Percentiles rank a stretch among this genome's conserved stretches.
phyloP scores from a whole-genome alignment of 1,284 basidiomycete genomes.

The Chalciporus sp. region DNA sequence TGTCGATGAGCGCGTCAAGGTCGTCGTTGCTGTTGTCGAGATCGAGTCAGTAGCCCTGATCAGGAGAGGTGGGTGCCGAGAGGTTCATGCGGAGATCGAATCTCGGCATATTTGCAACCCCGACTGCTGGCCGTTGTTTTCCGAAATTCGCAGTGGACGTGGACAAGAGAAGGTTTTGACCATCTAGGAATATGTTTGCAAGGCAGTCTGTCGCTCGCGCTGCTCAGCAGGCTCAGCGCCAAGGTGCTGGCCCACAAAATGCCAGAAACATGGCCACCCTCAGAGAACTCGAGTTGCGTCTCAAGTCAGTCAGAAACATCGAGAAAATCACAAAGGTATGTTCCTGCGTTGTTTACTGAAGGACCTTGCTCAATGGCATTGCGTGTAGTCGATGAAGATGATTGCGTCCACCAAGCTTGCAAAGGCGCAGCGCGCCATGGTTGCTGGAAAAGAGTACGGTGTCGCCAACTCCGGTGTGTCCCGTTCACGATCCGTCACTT shows the following conservation, averaged over 20 bases:
- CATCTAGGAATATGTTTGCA: conserved; percentile 51
- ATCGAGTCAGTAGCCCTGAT: conserved; percentile 9
- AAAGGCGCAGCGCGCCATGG: conserved; percentile 96
- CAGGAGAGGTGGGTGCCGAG: conserved; percentile 24
- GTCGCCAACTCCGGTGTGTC: conserved; percentile 87
- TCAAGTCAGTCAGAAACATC: conserved; percentile 98
- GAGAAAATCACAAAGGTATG: conserved; percentile 98
- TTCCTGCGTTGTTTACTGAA: conserved; percentile 11
- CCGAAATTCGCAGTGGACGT: conserved; percentile 33
- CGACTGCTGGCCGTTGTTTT: conserved; percentile 41
- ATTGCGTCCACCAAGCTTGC: conserved; percentile 97
- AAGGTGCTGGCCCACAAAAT: conserved; percentile 62
- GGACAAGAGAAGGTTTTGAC: conserved; percentile 4
- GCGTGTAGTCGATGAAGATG: conserved; percentile 94
- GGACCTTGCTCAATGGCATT: conserved; percentile 1
- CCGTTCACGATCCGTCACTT: neutral
- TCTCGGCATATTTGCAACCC: conserved; percentile 23
- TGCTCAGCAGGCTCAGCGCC: conserved; percentile 51
- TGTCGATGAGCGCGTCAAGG: conserved; percentile 17
- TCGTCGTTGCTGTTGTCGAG: conserved; percentile 17
- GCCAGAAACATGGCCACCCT: conserved; percentile 95
- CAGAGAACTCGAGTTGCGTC: conserved; percentile 94
- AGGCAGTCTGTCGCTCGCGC: conserved; percentile 69
- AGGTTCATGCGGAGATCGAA: conserved; percentile 26
- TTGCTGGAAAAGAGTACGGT: conserved; percentile 92